These are phyloP conservation scores for Calophaca sinica DNA, from an alignment of 306 rosid genomes.

Conservation along the genomic window DNA sequence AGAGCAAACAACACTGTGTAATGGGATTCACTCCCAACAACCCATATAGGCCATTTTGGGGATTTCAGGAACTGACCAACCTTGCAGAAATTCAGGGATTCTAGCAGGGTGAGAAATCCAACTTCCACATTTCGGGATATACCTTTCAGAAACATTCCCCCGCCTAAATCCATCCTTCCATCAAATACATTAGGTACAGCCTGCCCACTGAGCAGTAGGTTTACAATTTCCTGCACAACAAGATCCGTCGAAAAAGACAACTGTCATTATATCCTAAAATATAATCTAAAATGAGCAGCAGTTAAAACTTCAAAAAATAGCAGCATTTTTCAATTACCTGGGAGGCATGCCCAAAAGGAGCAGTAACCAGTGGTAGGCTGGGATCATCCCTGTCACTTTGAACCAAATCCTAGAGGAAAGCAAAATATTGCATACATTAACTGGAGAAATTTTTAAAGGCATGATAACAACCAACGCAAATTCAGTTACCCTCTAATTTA, in stretches of 20 bases:
- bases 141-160: conserved; percentile 93
- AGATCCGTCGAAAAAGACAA: conserved; percentile 38
- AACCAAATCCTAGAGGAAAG: conserved; percentile 67
- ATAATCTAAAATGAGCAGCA: conserved; percentile 31
- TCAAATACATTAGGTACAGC: conserved; percentile 95
- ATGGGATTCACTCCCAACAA: conserved; percentile 94
- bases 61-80: conserved; percentile 85
- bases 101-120: conserved; percentile 89
- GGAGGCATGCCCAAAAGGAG: conserved; percentile 99
- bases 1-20: conserved; percentile 92
- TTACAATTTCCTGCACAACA: conserved; percentile 83
- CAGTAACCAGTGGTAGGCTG: conserved; percentile 91
- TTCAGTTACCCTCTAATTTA: conserved; percentile 11
- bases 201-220: conserved; percentile 86
- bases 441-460: conserved; percentile 18
- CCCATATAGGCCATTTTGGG: conserved; percentile 99
- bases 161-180: conserved; percentile 94
- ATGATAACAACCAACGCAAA: conserved; percentile 23
- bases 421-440: conserved; percentile 39
- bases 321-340: conserved; percentile 64
- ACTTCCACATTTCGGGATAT: conserved; percentile 82
- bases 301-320: conserved; percentile 28
- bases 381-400: conserved; percentile 99
- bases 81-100: conserved; percentile 91
- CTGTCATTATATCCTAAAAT: conserved; percentile 13